Base-by-base conservation (phyloP, 495 filamentous ascomycete species). In the Parachaetomium inaequale region DNA sequence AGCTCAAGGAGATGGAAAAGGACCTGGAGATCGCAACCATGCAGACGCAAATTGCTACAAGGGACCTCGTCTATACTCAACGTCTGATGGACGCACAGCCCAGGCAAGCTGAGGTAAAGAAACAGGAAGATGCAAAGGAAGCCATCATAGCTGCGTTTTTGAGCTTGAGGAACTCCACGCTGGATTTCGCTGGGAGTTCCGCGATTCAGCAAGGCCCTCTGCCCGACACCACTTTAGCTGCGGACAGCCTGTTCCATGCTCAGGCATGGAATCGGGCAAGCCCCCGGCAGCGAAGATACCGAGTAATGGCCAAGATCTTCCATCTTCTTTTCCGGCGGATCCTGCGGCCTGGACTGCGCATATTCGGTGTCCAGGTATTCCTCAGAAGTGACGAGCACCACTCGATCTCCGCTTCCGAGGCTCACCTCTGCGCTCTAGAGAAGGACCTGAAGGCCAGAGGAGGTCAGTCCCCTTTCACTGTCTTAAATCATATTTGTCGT, bases 91-190 rank as follows among this genome's bases (percentile, higher is more conserved):
- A 52, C 7, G 23, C 2, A 38, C 2, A 53, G 12, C 5, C 8
- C 26, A 50, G 38, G 29, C 32, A 31, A 46, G 8, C 10, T 10
- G 28, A 32, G 26, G n/a, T n/a, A n/a, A n/a, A n/a, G n/a, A 12
- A n/a, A 28, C 8, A 4, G 11, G 17, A 32, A 17, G 19, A 52
- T 25, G 11, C 34, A 8, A 34, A 55, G 7, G 4, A 26, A n/a
- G 17, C n/a, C 19, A 34, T 55, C 29, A 46, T 3, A 4, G 5
- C 25, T 7, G 38, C 38, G 5, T 61, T 55, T 28, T 40, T 53
- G 8, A 12, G 7, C 28, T 38, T 56, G 17, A 66, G 68, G 46
- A 70, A 72, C 7, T 59, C 60, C 15, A 71, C 56, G 53, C 68
- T 71, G 40, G 70, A 70, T 29, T 62, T 65, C n/a, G 49, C 38